Conservation (phyloP, 2,329 filamentous ascomycete genomes). For the Aureobasidium sp. region DNA sequence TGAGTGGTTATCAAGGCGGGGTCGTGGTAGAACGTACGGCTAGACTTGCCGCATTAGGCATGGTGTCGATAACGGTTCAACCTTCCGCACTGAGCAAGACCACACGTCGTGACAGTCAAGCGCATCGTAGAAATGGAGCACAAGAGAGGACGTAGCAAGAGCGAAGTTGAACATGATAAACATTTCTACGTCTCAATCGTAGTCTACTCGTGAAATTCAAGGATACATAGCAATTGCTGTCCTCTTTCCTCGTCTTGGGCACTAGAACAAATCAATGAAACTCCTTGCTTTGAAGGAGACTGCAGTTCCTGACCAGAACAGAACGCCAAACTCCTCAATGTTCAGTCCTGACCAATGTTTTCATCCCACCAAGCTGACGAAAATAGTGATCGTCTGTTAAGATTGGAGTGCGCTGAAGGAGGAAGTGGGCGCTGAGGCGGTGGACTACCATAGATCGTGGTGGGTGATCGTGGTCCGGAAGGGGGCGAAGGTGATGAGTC, state of each 20-base stretch:
- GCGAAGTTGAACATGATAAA: background rate
- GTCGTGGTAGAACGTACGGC: background rate
- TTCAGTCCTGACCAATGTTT: background rate
- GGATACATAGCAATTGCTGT: background rate
- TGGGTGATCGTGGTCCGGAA: background rate
- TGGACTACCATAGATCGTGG: background rate
- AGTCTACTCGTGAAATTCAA: slow-evolving; percentile 4
- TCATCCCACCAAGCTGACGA: background rate
- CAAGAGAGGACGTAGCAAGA: background rate
- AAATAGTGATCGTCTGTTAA: background rate
- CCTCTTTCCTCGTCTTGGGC: background rate
- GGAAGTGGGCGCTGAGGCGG: background rate
- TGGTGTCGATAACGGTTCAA: background rate
- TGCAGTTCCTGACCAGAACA: background rate
- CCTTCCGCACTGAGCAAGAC: background rate
- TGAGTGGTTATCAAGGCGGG: slow-evolving; percentile 1
- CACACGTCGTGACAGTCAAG: background rate
- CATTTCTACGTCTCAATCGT: slow-evolving; percentile 6
- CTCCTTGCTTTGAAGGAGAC: background rate
- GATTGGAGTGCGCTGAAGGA: background rate
- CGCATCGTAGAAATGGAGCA: background rate
- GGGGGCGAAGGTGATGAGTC: background rate
- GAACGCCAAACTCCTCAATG: background rate
- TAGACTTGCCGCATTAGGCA: background rate
- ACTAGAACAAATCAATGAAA: background rate